These are phyloP conservation scores for Lizanozyma gosingica DNA, from an alignment of 1,139 yeast species.

Conservation along the genomic window DNA sequence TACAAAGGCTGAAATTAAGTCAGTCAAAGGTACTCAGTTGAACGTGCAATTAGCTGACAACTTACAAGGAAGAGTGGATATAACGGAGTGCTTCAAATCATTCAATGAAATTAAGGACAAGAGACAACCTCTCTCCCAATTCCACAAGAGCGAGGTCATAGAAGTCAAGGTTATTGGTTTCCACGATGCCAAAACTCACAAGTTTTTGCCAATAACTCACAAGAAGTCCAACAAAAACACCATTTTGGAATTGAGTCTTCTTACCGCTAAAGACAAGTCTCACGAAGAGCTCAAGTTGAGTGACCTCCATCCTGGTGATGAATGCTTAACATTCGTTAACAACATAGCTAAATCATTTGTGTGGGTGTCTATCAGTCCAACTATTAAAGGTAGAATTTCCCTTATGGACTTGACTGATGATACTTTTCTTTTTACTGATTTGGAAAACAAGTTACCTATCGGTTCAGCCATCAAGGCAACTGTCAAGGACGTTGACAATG, in stretches of 20 bases:
- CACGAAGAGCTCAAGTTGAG: slow-evolving; percentile 23
- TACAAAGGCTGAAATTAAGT: slow-evolving; percentile 52
- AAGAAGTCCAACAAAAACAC: slow-evolving; percentile 43
- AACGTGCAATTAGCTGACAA: slow-evolving; percentile 72
- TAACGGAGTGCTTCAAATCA: slow-evolving; percentile 57
- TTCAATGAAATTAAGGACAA: slow-evolving; percentile 49
- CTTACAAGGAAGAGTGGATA: slow-evolving; percentile 72
- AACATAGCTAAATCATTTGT: slow-evolving; percentile 43
- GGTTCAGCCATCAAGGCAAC: slow-evolving; percentile 62
- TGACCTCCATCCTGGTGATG: slow-evolving; percentile 33
- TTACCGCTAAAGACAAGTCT: slow-evolving; percentile 27
- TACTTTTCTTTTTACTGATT: slow-evolving; percentile 37
- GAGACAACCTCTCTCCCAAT: slow-evolving; percentile 51
- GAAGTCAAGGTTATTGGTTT: slow-evolving; percentile 67
- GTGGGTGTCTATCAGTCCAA: slow-evolving; percentile 68
- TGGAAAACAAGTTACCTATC: slow-evolving; percentile 52
- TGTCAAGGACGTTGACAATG: slow-evolving; percentile 46
- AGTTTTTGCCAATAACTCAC: slow-evolving; percentile 62
- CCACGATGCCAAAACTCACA: slow-evolving; percentile 66
- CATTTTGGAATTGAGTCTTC: slow-evolving; percentile 59
- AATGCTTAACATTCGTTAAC: slow-evolving; percentile 44
- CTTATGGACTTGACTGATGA: slow-evolving; percentile 58
- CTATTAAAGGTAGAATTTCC: slow-evolving; percentile 58
- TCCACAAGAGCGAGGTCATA: slow-evolving; percentile 49
- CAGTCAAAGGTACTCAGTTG: slow-evolving; percentile 67